Conservation (phyloP, 257 asterid species). For the Plectranthus barbatus region DNA sequence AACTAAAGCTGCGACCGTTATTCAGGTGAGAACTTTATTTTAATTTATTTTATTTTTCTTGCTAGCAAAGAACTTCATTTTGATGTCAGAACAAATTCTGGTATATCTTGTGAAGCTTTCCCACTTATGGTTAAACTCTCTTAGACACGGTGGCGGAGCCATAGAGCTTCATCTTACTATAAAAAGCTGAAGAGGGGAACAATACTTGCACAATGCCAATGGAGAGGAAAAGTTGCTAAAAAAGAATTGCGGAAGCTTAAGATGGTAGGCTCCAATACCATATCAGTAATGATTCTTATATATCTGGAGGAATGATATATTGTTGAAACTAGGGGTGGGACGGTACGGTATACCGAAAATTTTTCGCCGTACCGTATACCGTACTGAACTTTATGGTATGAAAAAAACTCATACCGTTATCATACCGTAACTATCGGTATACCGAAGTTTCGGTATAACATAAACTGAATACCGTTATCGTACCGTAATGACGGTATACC, state of each 20-base stretch:
- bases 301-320: background rate
- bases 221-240: constrained; percentile 79
- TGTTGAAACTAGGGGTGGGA: too few relatives aligned
- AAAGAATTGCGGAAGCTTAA: constrained; percentile 82
- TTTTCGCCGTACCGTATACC: too few relatives aligned
- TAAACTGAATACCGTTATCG: too few relatives aligned
- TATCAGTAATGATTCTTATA: constrained; percentile 5
- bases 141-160: constrained; percentile 87
- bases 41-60: too few relatives aligned
- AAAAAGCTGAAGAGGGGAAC: constrained; percentile 73
- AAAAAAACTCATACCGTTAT: too few relatives aligned
- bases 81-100: constrained; percentile 12
- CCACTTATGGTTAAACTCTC: constrained; percentile 20
- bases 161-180: constrained; percentile 47
- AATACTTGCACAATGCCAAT: constrained; percentile 67
- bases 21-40: constrained; percentile 67
- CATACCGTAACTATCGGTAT: too few relatives aligned
- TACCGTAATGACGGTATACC: too few relatives aligned
- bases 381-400: too few relatives aligned
- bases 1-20: constrained; percentile 67
- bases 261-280: constrained; percentile 46
- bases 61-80: constrained; percentile 3
- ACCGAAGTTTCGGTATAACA: too few relatives aligned
- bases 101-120: constrained; percentile 8
- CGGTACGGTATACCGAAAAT: too few relatives aligned